phyloP scores from a whole-genome alignment of 2,329 filamentous ascomycete genomes.

The Colletotrichum tamarilloi region DNA sequence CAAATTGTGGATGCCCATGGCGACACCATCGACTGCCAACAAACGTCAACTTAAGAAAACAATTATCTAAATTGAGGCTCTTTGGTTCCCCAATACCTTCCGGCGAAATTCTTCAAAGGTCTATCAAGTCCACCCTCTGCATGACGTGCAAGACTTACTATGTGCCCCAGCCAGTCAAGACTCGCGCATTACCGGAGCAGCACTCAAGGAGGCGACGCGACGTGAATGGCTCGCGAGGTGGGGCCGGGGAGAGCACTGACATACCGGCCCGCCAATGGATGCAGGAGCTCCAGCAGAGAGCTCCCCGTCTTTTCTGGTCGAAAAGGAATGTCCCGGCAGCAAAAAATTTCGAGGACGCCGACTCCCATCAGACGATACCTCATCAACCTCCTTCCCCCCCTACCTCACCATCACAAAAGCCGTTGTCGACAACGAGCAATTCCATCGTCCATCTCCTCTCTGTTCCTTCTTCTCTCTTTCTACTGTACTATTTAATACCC shows the following conservation, averaged over 20 bases:
- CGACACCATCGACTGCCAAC: not conserved
- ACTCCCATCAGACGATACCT: conserved; percentile 27
- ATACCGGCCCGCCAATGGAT: conserved; percentile 28
- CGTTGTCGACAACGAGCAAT: conserved; percentile 34
- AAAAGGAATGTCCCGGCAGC: conserved; percentile 33
- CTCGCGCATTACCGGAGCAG: conserved; percentile 15
- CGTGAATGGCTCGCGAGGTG: conserved; percentile 21
- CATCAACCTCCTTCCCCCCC: conserved; percentile 10
- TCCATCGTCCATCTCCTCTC: conserved; percentile 27
- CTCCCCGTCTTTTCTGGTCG: conserved; percentile 25
- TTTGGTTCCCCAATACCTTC: not conserved
- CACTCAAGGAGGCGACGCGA: conserved; percentile 17
- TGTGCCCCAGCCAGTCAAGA: conserved; percentile 6
- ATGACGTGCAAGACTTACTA: not conserved
- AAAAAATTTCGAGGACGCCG: conserved; percentile 32
- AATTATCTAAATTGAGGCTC: not conserved
- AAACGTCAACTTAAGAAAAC: not conserved
- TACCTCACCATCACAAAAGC: conserved; percentile 17
- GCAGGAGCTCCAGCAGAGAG: conserved; percentile 25
- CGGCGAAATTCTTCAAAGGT: not conserved
- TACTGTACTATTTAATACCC: conserved; percentile 40
- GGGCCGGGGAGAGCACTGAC: conserved; percentile 18
- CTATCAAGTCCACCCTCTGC: not conserved
- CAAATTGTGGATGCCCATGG: no score
- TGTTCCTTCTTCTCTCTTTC: conserved; percentile 34